Base-by-base conservation (phyloP, 768 basidiomycete species). In the Podaxis sp. region DNA sequence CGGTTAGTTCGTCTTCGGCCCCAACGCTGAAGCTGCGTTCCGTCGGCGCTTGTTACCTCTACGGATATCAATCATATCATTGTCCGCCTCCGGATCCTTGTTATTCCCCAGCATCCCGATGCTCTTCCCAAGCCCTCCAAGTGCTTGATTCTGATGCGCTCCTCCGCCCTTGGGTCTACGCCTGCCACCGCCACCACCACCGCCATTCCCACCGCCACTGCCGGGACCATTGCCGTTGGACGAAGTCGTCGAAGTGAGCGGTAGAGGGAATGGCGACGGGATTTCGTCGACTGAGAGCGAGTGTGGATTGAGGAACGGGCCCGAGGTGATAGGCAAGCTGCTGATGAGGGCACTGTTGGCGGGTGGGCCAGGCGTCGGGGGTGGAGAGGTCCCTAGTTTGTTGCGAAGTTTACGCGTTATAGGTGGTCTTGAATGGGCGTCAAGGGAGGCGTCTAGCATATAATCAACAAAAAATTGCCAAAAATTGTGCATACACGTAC, bases 231-330 rank as follows among this genome's bases (percentile, higher is more conserved):
- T 61, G 9, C 63, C 66, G 11, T 67, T 67, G 36, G 66, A 61
- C 27, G 64, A 61, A 24, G 64, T 61, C 49, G 68, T 65, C 41
- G 71, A 63, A 15, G 68, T 71, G 15, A 72, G 66, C 19, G 73
- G 72, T 4, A 75, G 66, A n/a, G 74, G 74, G 57, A 67, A 67
- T 9, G 90, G 90, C 0, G 93, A 94, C 2, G 92, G 90, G 40
- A 94, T 82, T 69, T 94, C 93, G 66, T 94, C 93, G 43, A 93
- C 88, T 2, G 90, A 83, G 51, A 94, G 86, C 4, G 93, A 94
- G 69, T 92, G 90, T 2, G 92, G 92, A 71, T 93, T 94, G 40
- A 84, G 80, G 71, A 91, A 84, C 0, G 87, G 88, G 0, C 86
- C 88, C 1, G 85, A 80, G 0, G 88, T 86, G 67, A 90, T 84